phyloP scores from a whole-genome alignment of 306 rosid genomes.

The Carpinus fangiana region DNA sequence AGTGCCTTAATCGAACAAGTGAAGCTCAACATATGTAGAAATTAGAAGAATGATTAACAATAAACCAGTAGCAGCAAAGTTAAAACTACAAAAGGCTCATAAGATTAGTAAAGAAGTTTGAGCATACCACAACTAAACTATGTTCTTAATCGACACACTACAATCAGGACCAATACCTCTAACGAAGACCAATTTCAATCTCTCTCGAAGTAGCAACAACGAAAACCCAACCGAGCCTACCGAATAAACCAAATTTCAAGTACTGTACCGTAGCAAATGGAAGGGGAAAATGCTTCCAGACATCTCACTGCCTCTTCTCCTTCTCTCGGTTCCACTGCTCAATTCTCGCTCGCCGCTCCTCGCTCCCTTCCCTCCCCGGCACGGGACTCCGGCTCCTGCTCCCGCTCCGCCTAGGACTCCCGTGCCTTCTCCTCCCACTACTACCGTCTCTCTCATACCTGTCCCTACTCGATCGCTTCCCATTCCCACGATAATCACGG shows the following conservation, averaged over 20 bases:
- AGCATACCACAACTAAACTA: not conserved
- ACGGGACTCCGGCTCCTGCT: constrained; percentile 53
- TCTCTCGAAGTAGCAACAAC: not conserved
- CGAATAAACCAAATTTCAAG: constrained; percentile 18
- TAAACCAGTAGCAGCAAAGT: not conserved
- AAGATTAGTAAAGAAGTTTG: not conserved
- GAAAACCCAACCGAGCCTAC: constrained; percentile 15
- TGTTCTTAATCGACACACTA: not conserved
- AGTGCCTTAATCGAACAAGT: not conserved
- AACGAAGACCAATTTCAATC: constrained; percentile 1
- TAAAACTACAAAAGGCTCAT: not conserved
- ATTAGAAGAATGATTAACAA: not conserved
- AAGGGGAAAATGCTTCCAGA: not conserved
- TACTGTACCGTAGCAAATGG: constrained; percentile 16
- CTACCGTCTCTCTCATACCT: constrained; percentile 39
- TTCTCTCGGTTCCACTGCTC: constrained; percentile 76
- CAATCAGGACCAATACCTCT: not conserved
- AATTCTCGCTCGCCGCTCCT: constrained; percentile 73
- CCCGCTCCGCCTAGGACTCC: constrained; percentile 41
- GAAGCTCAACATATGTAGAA: constrained; percentile 3
- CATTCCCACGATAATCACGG: constrained; percentile 27
- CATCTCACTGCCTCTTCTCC: constrained; percentile 48
- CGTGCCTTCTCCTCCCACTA: constrained; percentile 42
- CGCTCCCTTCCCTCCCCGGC: constrained; percentile 62
- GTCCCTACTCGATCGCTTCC: constrained; percentile 30